Base-by-base conservation (phyloP, 345 rosid genomes). In the Brassica cretica region DNA sequence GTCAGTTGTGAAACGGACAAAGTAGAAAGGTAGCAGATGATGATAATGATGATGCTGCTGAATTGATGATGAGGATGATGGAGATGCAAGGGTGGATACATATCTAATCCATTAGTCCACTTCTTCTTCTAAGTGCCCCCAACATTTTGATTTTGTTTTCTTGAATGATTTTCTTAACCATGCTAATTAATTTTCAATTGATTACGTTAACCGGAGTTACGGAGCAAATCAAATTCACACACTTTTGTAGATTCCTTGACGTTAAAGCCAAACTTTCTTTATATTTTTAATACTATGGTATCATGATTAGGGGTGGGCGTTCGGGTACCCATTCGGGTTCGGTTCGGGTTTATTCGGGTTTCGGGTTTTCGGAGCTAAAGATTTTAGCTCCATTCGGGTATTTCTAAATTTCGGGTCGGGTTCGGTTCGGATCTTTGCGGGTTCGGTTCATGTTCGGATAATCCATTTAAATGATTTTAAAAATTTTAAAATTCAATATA, bases 1-100 rank as follows among this genome's bases (percentile, higher is more conserved):
- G 71, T 80, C 81, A 68, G 84, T 81, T 88, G 82, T 84, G 86
- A 84, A 87, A 86, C 86, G 70, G 92, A 90, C 92, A 85, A 89
- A 86, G 78, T 10, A 25, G 53, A 83, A 86, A 88, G 87, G 86
- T 81, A 79, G 92, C 87, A 73, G 87, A 80, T 82, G 84, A 81
- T 81, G 83, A 82, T 61, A 18, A 72, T 51, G 64, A 65, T 65
- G 49, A 64, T 46, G 19, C 80, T 79, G 83, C 80, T 55, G 55
- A 71, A 51, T 44, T 49, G 64, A 68, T 68, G 21, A 46, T 46
- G 71, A 68, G 33, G 71, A 24, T 44, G 59, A 46, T 68, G 60
- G 19, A 24, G 39, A 21, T 19, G 78, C 5, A 27, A 68, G 44
- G 61, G 82, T 79, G 78, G 79, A 63, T 74, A 29, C 71, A 53